phyloP scores from a whole-genome alignment of 805 yeast species.

The Monosporozyma servazzii region DNA sequence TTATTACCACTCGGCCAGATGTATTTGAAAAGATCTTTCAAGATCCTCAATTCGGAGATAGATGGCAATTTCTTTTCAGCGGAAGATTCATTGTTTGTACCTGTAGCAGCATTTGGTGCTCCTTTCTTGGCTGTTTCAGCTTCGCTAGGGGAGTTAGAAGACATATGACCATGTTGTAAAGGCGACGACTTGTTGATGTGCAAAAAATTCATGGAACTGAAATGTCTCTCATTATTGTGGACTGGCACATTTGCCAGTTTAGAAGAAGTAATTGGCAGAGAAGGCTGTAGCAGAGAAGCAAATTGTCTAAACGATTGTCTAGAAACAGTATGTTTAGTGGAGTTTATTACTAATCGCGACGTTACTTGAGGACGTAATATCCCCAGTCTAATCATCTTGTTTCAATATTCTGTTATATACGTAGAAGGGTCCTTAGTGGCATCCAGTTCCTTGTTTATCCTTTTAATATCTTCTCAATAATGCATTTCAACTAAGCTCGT shows the following conservation, averaged over 20 bases:
- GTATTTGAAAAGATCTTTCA: slow-evolving; percentile 55
- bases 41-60: slow-evolving; percentile 40
- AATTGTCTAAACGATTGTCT: neutral
- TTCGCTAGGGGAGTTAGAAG: neutral
- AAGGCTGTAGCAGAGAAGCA: neutral
- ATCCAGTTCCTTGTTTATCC: neutral
- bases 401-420: neutral
- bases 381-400: neutral
- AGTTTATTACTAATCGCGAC: neutral
- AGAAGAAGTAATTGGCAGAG: neutral
- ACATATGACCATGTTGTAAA: neutral
- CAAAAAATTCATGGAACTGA: neutral
- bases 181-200: neutral
- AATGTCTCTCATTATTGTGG: neutral
- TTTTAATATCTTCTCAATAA: neutral
- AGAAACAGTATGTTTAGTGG: neutral
- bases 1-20: slow-evolving; percentile 74
- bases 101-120: neutral
- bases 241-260: neutral
- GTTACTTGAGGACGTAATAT: neutral
- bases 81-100: neutral
- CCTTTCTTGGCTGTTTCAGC: neutral
- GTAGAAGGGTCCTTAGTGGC: neutral
- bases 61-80: slow-evolving; percentile 16
- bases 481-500: neutral